Percentiles rank a stretch among this genome's conserved stretches.
These are phyloP conservation scores for Candolleomyces aberdarensis DNA, from an alignment of 768 basidiomycete species.

Conservation along the genomic window DNA sequence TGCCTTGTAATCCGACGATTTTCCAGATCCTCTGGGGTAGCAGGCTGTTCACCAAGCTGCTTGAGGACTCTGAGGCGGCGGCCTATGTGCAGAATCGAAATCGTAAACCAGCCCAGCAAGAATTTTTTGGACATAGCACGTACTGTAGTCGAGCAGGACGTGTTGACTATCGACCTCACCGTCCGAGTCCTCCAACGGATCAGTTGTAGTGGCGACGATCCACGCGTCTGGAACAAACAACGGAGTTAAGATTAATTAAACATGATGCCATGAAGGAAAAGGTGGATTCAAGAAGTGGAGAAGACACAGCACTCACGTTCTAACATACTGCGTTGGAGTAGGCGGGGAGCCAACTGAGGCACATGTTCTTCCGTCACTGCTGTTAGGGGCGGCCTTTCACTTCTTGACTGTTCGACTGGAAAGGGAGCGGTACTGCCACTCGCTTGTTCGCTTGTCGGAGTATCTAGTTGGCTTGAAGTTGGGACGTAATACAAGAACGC, in stretches of 20 bases:
- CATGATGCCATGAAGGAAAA: conserved; percentile 1
- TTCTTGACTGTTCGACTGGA: too few species aligned
- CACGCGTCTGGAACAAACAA: conserved; percentile 57
- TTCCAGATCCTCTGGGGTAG: neutral
- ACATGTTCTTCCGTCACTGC: neutral
- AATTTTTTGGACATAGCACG: conserved; percentile 20
- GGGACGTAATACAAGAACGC: conserved; percentile 52
- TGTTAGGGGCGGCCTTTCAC: conserved; percentile 18
- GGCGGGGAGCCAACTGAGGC: neutral
- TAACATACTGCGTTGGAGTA: conserved; percentile 38
- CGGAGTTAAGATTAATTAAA: conserved; percentile 7
- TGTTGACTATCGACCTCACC: conserved; percentile 67
- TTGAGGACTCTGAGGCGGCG: conserved; percentile 52
- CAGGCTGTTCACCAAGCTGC: conserved; percentile 32
- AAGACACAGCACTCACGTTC: conserved; percentile 35
- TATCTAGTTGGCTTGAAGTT: neutral
- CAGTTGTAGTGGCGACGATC: conserved; percentile 58
- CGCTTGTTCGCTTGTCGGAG: neutral
- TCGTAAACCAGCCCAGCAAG: neutral
- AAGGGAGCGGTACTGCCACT: neutral
- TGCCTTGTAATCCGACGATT: neutral
- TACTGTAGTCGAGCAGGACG: conserved; percentile 63
- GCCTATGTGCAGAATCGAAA: conserved; percentile 24
- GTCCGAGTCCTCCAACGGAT: conserved; percentile 72
- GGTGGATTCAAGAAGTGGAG: neutral